phyloP scores from a whole-genome alignment of 768 basidiomycete genomes.

The Saitozyma podzolica region DNA sequence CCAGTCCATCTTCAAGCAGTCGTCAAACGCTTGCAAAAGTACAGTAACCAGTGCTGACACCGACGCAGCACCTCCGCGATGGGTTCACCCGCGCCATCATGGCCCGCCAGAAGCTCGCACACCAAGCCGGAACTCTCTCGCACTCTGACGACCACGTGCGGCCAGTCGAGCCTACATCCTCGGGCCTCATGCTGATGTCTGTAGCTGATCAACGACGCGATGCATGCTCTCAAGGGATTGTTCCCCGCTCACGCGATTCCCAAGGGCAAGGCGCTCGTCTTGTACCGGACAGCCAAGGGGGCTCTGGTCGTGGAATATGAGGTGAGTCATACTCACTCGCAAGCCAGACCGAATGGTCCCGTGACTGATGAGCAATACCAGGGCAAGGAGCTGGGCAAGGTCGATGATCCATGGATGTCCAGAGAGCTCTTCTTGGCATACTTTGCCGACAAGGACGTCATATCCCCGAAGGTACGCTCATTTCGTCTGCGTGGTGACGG shows the following conservation, averaged over 20 bases:
- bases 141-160: conserved; percentile 48
- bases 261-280: conserved; percentile 49
- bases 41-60: background rate
- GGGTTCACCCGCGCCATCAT: conserved; percentile 53
- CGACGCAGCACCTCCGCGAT: conserved; percentile 52
- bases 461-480: conserved; percentile 36
- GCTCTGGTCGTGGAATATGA: conserved; percentile 49
- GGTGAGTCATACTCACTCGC: conserved; percentile 17
- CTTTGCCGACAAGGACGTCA: conserved; percentile 50
- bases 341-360: conserved; percentile 1
- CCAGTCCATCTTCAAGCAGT: no score
- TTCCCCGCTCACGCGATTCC: conserved; percentile 49
- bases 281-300: conserved; percentile 40
- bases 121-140: conserved; percentile 29
- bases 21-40: background rate
- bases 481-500: background rate
- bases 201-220: conserved; percentile 42
- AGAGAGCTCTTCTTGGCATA: conserved; percentile 53
- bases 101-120: conserved; percentile 52
- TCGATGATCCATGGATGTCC: conserved; percentile 45
- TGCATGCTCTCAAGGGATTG: conserved; percentile 50
- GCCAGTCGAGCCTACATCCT: background rate
- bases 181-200: background rate
- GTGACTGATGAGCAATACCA: conserved; percentile 3
- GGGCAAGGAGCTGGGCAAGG: conserved; percentile 46